phyloP scores from a whole-genome alignment of 1,284 basidiomycete genomes.

The Cystobasidium sp. region DNA sequence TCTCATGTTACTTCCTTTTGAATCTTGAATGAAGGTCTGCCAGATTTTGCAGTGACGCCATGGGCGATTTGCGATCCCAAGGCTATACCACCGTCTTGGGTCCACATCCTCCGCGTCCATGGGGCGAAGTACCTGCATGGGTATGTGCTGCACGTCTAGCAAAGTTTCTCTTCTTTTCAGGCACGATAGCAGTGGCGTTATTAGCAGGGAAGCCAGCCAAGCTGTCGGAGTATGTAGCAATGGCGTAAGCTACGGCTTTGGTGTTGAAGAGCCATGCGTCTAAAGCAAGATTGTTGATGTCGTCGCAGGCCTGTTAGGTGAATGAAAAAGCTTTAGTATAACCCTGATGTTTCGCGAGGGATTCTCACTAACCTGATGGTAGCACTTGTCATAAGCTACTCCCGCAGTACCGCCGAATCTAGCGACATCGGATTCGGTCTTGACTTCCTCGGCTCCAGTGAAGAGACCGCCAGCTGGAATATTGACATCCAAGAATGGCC shows the following conservation, averaged over 20 bases:
- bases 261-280: conserved; percentile 31
- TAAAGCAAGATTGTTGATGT: conserved; percentile 34
- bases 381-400: conserved; percentile 19
- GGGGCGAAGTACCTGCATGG: conserved; percentile 24
- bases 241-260: conserved; percentile 24
- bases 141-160: conserved; percentile 26
- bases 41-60: too few species aligned
- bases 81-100: conserved; percentile 4
- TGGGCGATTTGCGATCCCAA: too few species aligned
- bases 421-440: conserved; percentile 29
- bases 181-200: conserved; percentile 30
- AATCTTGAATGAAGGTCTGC: too few species aligned
- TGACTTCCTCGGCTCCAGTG: conserved; percentile 35
- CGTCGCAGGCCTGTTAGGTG: conserved; percentile 19
- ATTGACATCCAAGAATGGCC: conserved; percentile 34
- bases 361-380: conserved; percentile 26
- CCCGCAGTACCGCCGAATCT: conserved; percentile 29
- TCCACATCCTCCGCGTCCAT: conserved; percentile 16
- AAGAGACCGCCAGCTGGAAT: conserved; percentile 33
- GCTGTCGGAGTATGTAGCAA: conserved; percentile 21
- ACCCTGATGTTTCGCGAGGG: not conserved
- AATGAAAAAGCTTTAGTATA: not conserved
- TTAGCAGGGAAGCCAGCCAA: conserved; percentile 37
- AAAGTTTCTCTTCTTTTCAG: conserved; percentile 19
- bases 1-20: too few species aligned